Base-by-base conservation (phyloP, 2,329 filamentous ascomycete genomes). In the Triangularia verruculosa region DNA sequence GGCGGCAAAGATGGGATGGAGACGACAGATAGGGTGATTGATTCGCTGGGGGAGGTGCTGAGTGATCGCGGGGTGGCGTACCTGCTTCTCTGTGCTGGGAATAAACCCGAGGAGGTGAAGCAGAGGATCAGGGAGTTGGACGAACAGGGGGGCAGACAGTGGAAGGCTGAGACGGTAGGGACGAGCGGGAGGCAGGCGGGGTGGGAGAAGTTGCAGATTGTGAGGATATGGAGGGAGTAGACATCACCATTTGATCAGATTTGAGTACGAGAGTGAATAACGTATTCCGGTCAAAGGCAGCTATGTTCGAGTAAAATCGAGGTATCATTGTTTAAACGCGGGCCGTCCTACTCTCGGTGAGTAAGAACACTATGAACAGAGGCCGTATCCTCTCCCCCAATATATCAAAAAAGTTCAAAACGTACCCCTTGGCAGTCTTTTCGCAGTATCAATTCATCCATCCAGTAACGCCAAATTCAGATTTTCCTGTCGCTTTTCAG, bases 1-100 rank as follows among this genome's bases (percentile, higher is more conserved):
- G 95, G 95, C 25, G 95, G 95, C 0, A 78, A 79, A 28, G 90
- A 97, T 74, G 95, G 95, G 5, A 99, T 99, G 94, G 92, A 96
- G 78, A 92, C 89, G 25, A 99, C 94, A 54, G 86, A 94, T 66
- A 83, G 91, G 47, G 79, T 99, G 68, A 79, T 99, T 43, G 84
- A 85, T 9, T 81, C 84, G 32, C 77, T 99, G 68, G 89, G 91
- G 0, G 73, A 74, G 0, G 78, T 91, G 1, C 74, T 99, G 70
- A 81, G 82, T 0, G 73, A 74, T 0, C 79, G 87, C 32, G 95
- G 95, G 0, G 91, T 94, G 53, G 93, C 93, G 0, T 99, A 98
- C 75, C 79, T 99, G 61, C 77, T 99, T 63, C 83, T 99, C 4
- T 98, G 95, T 75, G 89, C 90, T 64, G 92, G 96, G 78, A 99